Evolutionary conservation across 225 moss, liverwort and hornwort species (phyloP).

Genomic region (Marchantia polymorpha): DNA sequence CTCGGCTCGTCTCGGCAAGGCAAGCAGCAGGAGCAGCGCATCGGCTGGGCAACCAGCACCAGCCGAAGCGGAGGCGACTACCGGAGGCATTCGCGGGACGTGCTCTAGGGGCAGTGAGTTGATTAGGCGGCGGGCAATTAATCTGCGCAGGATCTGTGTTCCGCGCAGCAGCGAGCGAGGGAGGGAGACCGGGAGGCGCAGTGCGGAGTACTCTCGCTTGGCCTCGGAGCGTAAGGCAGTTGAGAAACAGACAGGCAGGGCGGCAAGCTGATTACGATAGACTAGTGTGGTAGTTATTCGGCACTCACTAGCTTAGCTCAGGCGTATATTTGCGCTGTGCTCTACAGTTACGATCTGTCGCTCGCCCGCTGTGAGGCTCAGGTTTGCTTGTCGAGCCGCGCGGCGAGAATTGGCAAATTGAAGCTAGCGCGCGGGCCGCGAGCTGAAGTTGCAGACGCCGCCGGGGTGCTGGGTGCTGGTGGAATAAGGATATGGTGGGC

Average conservation of each 20-base stretch:
- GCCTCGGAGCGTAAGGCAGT: conserved; percentile 38
- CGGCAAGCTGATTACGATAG: conserved; percentile 44
- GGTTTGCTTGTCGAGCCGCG: conserved; percentile 13
- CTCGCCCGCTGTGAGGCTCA: too few relatives aligned
- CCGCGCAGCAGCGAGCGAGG: not conserved
- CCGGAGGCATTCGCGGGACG: conserved; percentile 4
- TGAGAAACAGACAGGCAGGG: conserved; percentile 47
- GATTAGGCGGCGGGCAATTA: conserved; percentile 13
- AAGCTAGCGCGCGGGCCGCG: conserved; percentile 24
- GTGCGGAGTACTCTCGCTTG: too few relatives aligned
- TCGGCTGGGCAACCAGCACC: not conserved
- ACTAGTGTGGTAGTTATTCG: conserved; percentile 16
- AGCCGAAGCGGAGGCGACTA: not conserved
- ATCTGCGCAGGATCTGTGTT: not conserved
- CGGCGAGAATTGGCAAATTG: conserved; percentile 29
- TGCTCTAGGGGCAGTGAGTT: not conserved
- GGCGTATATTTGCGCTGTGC: conserved; percentile 39
- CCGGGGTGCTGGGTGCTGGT: not conserved
- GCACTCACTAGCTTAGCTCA: conserved; percentile 36
- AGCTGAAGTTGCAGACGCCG: not conserved
- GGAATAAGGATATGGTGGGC: conserved; percentile 29
- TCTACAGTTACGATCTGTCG: conserved; percentile 28
- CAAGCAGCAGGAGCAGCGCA: not conserved
- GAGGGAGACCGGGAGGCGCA: conserved; percentile 4
- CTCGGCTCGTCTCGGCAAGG: conserved; percentile 2